phyloP scores from a whole-genome alignment of 176 grass and related monocot genomes.

The Bolboschoenus planiculmis region DNA sequence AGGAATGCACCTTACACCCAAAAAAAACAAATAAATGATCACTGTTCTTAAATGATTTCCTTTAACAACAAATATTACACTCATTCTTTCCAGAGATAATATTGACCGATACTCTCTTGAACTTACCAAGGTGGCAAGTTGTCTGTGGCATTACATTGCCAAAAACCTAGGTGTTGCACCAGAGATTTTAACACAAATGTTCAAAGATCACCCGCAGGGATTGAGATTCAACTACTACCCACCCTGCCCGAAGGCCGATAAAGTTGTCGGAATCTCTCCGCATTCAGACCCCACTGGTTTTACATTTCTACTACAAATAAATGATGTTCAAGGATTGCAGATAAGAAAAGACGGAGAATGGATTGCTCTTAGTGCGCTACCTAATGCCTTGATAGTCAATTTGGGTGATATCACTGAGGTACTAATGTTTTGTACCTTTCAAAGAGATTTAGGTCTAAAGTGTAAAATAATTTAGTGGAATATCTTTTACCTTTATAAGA shows the following conservation, averaged over 20 bases:
- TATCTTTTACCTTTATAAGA: background rate
- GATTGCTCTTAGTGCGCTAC: constrained; percentile 26
- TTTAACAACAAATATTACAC: no score
- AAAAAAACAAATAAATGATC: background rate
- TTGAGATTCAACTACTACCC: constrained; percentile 55
- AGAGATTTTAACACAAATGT: constrained; percentile 26
- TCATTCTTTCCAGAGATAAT: constrained; percentile 24
- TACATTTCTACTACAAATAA: constrained; percentile 43
- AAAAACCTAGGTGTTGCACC: constrained; percentile 24
- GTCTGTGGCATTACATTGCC: constrained; percentile 10
- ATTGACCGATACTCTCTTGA: constrained; percentile 31
- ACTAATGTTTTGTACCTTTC: background rate
- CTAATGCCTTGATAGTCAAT: constrained; percentile 34
- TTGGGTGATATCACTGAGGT: constrained; percentile 44
- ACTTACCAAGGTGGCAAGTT: constrained; percentile 22
- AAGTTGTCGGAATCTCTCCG: constrained; percentile 44
- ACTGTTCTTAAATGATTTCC: no score
- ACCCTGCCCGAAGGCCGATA: constrained; percentile 31
- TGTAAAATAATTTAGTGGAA: background rate
- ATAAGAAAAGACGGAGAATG: constrained; percentile 50
- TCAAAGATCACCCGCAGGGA: constrained; percentile 18
- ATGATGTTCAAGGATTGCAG: constrained; percentile 48
- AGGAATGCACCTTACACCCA: no score
- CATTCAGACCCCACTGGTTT: constrained; percentile 37
- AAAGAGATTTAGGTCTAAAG: background rate